Evolutionary conservation across 2,329 filamentous ascomycete species (phyloP).

Genomic region (Apiospora malaysiana): DNA sequence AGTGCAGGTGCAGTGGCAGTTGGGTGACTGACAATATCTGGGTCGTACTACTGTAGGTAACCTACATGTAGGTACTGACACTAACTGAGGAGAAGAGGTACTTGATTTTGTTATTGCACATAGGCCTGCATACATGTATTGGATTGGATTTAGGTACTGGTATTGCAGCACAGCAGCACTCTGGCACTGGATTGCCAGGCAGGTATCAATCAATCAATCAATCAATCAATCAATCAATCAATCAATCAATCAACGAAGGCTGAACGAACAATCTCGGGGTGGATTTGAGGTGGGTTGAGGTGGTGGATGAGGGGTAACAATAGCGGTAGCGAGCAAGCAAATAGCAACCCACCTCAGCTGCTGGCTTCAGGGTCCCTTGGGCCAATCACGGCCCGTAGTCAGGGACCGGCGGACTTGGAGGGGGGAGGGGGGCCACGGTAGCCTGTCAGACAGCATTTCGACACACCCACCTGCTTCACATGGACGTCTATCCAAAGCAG

Average conservation of each 20-base stretch:
- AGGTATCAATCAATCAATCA: no score
- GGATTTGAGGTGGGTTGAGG: constrained; percentile 15
- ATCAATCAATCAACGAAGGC: neutral
- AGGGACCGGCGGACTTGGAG: neutral
- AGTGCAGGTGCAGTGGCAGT: neutral
- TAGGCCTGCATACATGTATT: constrained; percentile 6
- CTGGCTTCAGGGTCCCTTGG: neutral
- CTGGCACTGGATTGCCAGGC: no score
- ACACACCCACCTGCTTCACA: constrained; percentile 10
- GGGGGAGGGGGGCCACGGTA: constrained; percentile 1
- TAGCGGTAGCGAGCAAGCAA: constrained; percentile 18
- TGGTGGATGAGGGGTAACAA: constrained; percentile 16
- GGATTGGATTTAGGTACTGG: neutral
- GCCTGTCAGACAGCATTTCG: constrained; percentile 17
- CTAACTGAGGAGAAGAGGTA: neutral
- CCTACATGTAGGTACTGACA: no score
- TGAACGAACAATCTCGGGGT: neutral
- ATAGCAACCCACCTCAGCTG: constrained; percentile 9
- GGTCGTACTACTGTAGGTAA: no score
- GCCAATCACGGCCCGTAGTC: constrained; percentile 7
- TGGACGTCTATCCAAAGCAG: constrained; percentile 1
- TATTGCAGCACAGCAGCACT: no score
- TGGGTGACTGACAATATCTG: neutral
- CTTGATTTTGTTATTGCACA: neutral
- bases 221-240: no score